Evolutionary conservation across 805 yeast species (phyloP).

Genomic region (Zygoascus bituminiphila): DNA sequence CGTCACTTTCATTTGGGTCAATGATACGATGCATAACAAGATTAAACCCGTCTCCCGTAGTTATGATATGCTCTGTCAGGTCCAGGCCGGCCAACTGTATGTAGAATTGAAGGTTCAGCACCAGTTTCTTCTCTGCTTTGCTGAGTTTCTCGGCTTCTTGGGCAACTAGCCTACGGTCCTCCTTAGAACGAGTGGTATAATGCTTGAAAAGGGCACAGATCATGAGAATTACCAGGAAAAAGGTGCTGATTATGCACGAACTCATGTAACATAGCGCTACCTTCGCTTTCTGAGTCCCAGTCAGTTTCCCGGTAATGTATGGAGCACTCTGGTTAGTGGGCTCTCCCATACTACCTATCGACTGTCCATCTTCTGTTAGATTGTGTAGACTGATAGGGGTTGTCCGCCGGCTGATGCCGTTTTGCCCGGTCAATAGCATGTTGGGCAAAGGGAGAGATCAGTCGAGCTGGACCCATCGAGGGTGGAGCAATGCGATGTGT

Average conservation of each 20-base stretch:
- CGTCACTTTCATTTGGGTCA: constrained; percentile 35
- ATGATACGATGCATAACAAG: constrained; percentile 57
- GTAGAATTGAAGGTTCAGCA: constrained; percentile 59
- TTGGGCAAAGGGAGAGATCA: background rate
- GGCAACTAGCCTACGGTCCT: background rate
- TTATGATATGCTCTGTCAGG: constrained; percentile 48
- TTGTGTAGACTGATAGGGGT: background rate
- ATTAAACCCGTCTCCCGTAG: constrained; percentile 74
- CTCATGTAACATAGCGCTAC: constrained; percentile 16
- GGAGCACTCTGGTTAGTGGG: constrained; percentile 2
- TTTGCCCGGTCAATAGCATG: background rate
- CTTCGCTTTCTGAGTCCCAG: background rate
- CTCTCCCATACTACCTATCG: background rate
- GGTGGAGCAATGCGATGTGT: no score
- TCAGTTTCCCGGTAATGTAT: background rate
- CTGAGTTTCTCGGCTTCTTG: background rate
- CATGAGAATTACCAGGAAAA: constrained; percentile 21
- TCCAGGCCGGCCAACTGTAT: constrained; percentile 52
- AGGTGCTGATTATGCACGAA: constrained; percentile 20
- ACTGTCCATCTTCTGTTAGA: background rate
- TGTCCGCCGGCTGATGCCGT: background rate
- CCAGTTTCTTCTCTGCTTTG: constrained; percentile 32
- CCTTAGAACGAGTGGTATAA: constrained; percentile 3
- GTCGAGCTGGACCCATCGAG: no score
- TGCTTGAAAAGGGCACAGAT: constrained; percentile 17